These are phyloP conservation scores for Pseudogymnoascus sp. DNA, from an alignment of 2,329 filamentous ascomycete genomes.

Conservation along the genomic window DNA sequence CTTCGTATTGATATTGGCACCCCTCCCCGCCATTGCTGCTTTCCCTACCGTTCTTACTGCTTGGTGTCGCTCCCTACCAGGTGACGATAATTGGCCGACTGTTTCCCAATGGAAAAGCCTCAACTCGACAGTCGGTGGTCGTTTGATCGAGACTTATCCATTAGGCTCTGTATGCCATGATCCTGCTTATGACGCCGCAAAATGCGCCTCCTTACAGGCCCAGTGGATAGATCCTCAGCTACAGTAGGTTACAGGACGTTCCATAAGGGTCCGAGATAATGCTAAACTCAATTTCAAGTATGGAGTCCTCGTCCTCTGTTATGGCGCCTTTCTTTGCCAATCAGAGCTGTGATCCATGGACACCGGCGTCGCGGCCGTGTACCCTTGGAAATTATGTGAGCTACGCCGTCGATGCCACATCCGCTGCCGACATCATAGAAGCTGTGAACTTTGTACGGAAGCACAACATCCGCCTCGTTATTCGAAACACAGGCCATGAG, in stretches of 20 bases:
- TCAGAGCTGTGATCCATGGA: slow-evolving; percentile 29
- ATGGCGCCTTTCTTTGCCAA: slow-evolving; percentile 37
- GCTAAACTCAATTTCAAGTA: slow-evolving; percentile 18
- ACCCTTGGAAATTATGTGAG: slow-evolving; percentile 32
- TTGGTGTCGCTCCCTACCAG: slow-evolving; percentile 13
- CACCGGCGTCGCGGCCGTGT: slow-evolving; percentile 32
- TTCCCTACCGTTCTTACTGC: not conserved
- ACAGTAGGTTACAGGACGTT: slow-evolving; percentile 11
- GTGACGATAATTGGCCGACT: slow-evolving; percentile 18
- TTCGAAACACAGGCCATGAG: slow-evolving; percentile 53
- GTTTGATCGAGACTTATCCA: slow-evolving; percentile 15
- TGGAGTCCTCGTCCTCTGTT: slow-evolving; percentile 34
- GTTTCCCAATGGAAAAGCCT: slow-evolving; percentile 12
- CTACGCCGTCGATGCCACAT: slow-evolving; percentile 26
- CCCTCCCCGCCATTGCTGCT: not conserved
- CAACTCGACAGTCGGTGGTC: slow-evolving; percentile 16
- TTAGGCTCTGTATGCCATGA: slow-evolving; percentile 21
- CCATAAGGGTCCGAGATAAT: slow-evolving; percentile 7
- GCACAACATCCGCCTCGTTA: slow-evolving; percentile 36
- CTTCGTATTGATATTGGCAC: not conserved
- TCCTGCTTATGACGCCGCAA: slow-evolving; percentile 17
- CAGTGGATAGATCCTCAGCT: slow-evolving; percentile 11
- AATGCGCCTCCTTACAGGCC: slow-evolving; percentile 16
- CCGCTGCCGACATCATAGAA: slow-evolving; percentile 22
- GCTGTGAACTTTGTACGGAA: slow-evolving; percentile 32